Base-by-base conservation (phyloP, 441 rosid species). In the Hura crepitans region DNA sequence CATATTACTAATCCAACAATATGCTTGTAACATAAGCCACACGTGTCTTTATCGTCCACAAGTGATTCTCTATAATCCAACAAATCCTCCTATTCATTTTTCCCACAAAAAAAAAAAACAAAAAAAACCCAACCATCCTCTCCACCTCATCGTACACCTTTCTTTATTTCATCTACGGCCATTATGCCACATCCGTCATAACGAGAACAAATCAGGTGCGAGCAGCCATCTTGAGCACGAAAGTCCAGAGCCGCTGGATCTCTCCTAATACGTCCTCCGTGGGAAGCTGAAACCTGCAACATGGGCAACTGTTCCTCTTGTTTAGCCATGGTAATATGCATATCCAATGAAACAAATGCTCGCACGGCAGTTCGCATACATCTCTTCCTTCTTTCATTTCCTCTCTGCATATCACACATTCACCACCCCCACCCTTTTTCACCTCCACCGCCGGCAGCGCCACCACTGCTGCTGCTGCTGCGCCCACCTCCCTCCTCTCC, bases 271-370 rank as follows among this genome's bases (percentile, higher is more conserved):
- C 87, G 78, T 94, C 91, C 64, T 92, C 96, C 14, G 93, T 78
- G 3, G 97, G 99, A 22, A 94, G 92, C 80, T 81, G 86, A 74
- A 85, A 85, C 85, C 99, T 77, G 82, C 99, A 94, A 58, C 83
- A 88, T 0, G 97, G 99, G 72, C 99, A 94, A 54, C 87, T 92
- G 78, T 87, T 92, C 78, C 81, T 87, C 83, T 86, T 86, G 69
- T 75, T 77, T 28, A 94, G 75, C 99, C 99, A 94, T 6, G 87
- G 92, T 85, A 94, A 60, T 5, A 89, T 85, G 73, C 97, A 94
- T 47, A 77, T 80, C 99, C 99, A 92, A 62, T 94, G 99, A 70
- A 89, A 94, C 81, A 81, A 72, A 79, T 94, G 99, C 68, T 85
- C 72, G 69, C 99, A 94, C 70, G 99, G 97, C 86, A 90, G 72